Percentiles rank a stretch among this genome's conserved stretches.
Evolutionary conservation across 164 flowering plant species (phyloP).

Genomic region (Aristolochia fimbriata): DNA sequence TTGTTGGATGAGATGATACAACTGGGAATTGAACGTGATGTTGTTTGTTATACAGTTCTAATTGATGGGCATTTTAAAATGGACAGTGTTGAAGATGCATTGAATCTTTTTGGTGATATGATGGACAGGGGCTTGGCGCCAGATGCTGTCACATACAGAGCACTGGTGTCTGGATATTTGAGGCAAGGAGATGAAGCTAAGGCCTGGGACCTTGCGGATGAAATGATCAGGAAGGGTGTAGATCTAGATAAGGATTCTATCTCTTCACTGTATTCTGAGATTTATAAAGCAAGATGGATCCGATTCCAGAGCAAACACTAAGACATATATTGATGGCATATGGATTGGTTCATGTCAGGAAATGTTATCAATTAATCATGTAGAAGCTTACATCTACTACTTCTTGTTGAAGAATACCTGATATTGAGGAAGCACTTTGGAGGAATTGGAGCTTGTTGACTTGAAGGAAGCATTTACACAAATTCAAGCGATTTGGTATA

Average conservation of each 20-base stretch:
- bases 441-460: no score
- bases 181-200: constrained; percentile 32
- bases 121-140: constrained; percentile 50
- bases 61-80: constrained; percentile 44
- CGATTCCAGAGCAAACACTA: no score
- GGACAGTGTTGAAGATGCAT: constrained; percentile 39
- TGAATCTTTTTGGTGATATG: constrained; percentile 45
- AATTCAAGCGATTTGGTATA: no score
- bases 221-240: constrained; percentile 47
- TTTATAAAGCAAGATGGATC: no score
- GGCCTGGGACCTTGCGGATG: constrained; percentile 38
- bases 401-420: no score
- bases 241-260: constrained; percentile 18
- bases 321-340: no score
- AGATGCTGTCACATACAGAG: constrained; percentile 52
- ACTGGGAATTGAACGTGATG: constrained; percentile 39
- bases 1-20: constrained; percentile 37
- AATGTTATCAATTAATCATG: no score
- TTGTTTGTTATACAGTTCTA: constrained; percentile 54
- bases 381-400: no score
- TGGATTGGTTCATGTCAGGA: no score
- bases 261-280: no score
- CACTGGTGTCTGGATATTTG: constrained; percentile 45
- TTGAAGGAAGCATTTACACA: no score
- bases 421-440: no score